Evolutionary conservation across 2,329 filamentous ascomycete genomes (phyloP).

Genomic region (Cordyceps cicadae): DNA sequence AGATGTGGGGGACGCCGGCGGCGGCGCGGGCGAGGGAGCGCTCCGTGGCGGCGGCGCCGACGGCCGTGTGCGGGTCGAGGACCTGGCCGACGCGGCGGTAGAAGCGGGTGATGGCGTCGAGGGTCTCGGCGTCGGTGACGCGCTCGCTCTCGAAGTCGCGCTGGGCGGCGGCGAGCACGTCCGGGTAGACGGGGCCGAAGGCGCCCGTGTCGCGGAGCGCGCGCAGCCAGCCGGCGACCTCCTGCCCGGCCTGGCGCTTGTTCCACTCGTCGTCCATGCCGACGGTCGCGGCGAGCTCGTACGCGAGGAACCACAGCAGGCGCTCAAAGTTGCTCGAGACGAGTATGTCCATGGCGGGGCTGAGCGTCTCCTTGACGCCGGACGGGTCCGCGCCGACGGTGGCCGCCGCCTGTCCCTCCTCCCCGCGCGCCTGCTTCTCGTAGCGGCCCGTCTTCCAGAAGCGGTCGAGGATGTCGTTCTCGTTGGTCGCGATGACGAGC

Average conservation of each 20-base stretch:
- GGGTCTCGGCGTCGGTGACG: conserved; percentile 57
- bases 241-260: conserved; percentile 63
- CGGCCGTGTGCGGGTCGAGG: conserved; percentile 85
- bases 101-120: conserved; percentile 52
- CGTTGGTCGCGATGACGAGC: conserved; percentile 88
- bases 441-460: conserved; percentile 90
- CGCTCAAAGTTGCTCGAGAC: conserved; percentile 96
- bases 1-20: conserved; percentile 59
- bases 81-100: conserved; percentile 63
- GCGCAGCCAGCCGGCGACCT: conserved; percentile 69
- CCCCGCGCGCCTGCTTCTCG: conserved; percentile 60
- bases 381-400: conserved; percentile 55
- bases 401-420: conserved; percentile 53
- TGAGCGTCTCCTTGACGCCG: conserved; percentile 83
- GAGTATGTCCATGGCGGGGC: conserved; percentile 95
- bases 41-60: conserved; percentile 70
- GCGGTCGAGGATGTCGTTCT: conserved; percentile 92
- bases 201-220: conserved; percentile 74
- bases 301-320: conserved; percentile 85
- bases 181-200: conserved; percentile 66
- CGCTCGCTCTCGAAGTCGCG: conserved; percentile 75
- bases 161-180: conserved; percentile 63
- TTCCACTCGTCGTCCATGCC: conserved; percentile 59
- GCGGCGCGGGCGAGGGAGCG: conserved; percentile 53
- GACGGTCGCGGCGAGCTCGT: conserved; percentile 53